Evolutionary conservation across 2,329 filamentous ascomycete species (phyloP), one percentile per base, ranked within the genome.

Genomic region (Plectosphaerella cucumerina): DNA sequence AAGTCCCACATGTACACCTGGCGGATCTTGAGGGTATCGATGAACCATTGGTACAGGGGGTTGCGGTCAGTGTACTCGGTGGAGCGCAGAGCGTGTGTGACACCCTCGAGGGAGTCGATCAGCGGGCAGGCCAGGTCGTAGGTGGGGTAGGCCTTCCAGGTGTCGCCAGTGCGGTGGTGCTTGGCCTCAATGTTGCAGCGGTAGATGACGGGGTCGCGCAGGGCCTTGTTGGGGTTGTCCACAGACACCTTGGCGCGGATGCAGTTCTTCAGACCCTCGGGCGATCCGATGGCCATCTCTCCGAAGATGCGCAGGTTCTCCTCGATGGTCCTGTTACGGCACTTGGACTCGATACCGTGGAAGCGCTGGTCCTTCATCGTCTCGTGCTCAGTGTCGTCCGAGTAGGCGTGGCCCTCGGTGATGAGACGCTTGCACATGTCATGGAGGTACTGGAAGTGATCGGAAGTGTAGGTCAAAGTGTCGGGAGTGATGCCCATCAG

Each of bases 201-300:
- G 78, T 97, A 97, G 69, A 99, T 95, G 70, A 97, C 92, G 12
- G 94, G 94, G 69, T 99, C 94, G 58, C 94, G 83, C 82, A 97
- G 86, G 49, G 94, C 90, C 72, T 96, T 96, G 77, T 99, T 97
- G 58, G 88, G 88, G 72, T 94, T 88, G 69, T 96, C 89, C 60
- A 89, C 83, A 1, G 90, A 93, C 60, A 97, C 89, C 78, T 95
- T 97, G 52, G 94, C 94, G 54, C 94, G 88, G 59, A 99, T 95
- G 72, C 90, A 97, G 84, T 93, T 92, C 64, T 80, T 84, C 46
- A 84, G 72, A 53, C 94, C 94, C 68, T 92, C 85, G 46, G 87
- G 81, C 3, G 84, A 87, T 43, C 87, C 92, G 51, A 81, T 80
- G 77, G 92, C 96, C 94, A 99, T 99, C 76, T 94, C 89, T 62